Evolutionary conservation across 257 asterid genomes (phyloP).

Genomic region (Solanum arcanum): DNA sequence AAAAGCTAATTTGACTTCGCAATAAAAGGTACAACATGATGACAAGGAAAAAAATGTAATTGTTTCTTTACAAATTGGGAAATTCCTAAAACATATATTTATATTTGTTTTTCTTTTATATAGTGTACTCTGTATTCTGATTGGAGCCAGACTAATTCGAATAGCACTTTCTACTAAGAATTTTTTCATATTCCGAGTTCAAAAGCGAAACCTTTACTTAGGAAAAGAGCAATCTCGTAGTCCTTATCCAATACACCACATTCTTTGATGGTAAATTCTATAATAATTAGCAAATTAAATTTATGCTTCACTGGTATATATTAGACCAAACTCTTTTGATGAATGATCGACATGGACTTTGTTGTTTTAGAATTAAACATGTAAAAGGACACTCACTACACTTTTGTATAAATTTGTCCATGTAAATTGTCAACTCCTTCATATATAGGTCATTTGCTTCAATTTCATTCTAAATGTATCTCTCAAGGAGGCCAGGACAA

Average conservation of each 20-base stretch:
- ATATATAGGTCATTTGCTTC: background rate
- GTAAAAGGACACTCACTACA: background rate
- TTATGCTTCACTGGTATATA: background rate
- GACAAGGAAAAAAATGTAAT: background rate
- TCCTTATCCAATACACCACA: no score
- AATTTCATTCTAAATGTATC: background rate
- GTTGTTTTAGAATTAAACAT: no score
- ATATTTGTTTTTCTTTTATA: no score
- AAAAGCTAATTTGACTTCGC: background rate
- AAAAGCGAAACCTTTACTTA: no score
- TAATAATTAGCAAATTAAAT: background rate
- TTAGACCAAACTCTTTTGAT: background rate
- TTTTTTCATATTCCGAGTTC: no score
- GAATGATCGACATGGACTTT: background rate
- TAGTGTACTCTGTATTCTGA: no score
- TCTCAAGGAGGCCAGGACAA: background rate
- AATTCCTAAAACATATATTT: background rate
- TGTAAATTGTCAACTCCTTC: background rate
- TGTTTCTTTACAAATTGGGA: background rate
- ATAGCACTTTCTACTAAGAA: no score
- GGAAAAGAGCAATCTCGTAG: no score
- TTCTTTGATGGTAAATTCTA: background rate
- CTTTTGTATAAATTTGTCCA: background rate
- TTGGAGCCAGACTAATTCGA: no score
- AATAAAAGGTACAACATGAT: background rate